Conservation (phyloP, 495 filamentous ascomycete genomes). For the Podospora bellae-mahoneyi region DNA sequence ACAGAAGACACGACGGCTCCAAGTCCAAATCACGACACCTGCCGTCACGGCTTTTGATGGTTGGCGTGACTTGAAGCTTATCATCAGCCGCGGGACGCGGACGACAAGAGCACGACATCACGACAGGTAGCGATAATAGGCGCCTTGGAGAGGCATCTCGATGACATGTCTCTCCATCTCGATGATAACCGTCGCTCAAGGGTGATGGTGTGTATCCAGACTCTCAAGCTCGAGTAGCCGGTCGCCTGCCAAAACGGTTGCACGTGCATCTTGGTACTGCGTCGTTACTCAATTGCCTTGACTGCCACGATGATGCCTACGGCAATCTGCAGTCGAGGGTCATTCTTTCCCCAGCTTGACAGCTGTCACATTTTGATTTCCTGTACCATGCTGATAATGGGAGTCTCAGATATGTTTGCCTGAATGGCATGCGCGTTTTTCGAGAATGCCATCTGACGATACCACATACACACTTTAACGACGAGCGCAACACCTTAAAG, state of each 20-base stretch:
- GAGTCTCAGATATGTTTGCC: neutral
- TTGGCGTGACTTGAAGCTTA: no score
- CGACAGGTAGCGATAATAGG: neutral
- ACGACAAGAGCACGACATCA: neutral
- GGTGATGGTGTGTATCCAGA: neutral
- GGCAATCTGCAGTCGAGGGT: neutral
- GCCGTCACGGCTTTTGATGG: no score
- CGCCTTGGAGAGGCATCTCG: neutral
- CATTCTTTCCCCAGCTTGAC: neutral
- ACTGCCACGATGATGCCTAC: neutral
- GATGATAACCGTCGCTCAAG: neutral
- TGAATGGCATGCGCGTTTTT: neutral
- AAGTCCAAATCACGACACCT: neutral
- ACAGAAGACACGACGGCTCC: neutral
- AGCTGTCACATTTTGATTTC: neutral
- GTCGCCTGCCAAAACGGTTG: neutral
- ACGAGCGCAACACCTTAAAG: neutral
- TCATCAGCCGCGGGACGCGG: no score
- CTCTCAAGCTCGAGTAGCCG: neutral
- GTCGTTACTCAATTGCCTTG: neutral
- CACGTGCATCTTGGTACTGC: neutral
- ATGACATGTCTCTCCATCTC: neutral
- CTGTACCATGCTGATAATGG: neutral
- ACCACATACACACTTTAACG: no score
- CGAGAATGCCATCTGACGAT: neutral